Percentiles rank a stretch among this genome's conserved stretches.
Conservation (phyloP, 768 basidiomycete genomes). For the Galerina marginata region DNA sequence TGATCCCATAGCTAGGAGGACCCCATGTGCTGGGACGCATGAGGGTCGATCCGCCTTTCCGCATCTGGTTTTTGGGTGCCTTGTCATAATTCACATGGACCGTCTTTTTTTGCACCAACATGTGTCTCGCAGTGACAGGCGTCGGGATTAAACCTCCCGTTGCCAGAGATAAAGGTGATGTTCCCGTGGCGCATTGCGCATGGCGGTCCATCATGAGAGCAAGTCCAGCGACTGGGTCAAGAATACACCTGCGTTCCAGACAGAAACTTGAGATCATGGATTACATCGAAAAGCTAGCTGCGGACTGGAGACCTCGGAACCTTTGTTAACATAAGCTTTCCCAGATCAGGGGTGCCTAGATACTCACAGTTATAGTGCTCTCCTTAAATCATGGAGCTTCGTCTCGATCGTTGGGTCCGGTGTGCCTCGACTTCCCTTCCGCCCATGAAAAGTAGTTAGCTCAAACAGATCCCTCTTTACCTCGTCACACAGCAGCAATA, state of each 20-base stretch:
- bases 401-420: conserved; percentile 23
- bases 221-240: conserved; percentile 1
- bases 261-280: conserved; percentile 2
- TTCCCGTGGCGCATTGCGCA: conserved; percentile 22
- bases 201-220: conserved; percentile 15
- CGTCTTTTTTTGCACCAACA: conserved; percentile 27
- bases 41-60: conserved; percentile 40
- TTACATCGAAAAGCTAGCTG: conserved; percentile 15
- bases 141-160: conserved; percentile 28
- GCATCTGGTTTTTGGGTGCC: conserved; percentile 35
- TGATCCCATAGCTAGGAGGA: conserved; percentile 35
- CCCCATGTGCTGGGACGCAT: too few species aligned
- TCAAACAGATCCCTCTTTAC: background rate
- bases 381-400: conserved; percentile 23
- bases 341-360: conserved; percentile 27
- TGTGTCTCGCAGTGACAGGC: conserved; percentile 27
- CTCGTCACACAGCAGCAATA: conserved; percentile 3
- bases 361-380: conserved; percentile 21
- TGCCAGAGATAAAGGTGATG: conserved; percentile 16
- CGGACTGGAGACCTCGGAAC: conserved; percentile 21
- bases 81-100: conserved; percentile 36
- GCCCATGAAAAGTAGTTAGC: conserved; percentile 8
- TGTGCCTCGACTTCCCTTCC: conserved; percentile 22
- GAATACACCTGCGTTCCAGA: conserved; percentile 6
- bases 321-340: conserved; percentile 19